A percentile compares a stretch with the other conserved stretches of the same genome.
Evolutionary conservation across 495 filamentous ascomycete species (phyloP).

Genomic region (Haplographium delicatum): DNA sequence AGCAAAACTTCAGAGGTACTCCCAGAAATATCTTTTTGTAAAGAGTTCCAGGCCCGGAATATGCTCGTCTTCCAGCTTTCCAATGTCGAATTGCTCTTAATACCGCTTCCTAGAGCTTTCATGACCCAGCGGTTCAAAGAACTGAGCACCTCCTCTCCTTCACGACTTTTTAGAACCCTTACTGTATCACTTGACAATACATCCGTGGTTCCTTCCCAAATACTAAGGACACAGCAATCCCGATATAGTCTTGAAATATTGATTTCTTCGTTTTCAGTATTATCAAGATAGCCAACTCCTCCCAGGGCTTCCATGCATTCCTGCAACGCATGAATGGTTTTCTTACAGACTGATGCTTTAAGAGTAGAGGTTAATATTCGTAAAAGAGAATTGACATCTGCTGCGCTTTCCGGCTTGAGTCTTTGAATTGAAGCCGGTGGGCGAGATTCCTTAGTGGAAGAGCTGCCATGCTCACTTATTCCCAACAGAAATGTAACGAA

Average conservation of each 20-base stretch:
- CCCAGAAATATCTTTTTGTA: neutral
- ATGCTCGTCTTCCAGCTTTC: neutral
- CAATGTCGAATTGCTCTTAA: neutral
- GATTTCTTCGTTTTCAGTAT: slow-evolving; percentile 49
- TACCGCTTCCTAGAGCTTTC: neutral
- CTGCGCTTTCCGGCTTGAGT: neutral
- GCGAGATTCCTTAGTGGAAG: neutral
- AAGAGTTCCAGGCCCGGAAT: neutral
- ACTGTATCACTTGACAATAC: slow-evolving; percentile 60
- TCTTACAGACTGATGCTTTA: slow-evolving; percentile 58
- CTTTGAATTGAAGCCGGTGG: neutral
- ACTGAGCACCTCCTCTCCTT: slow-evolving; percentile 33
- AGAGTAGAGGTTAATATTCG: slow-evolving; percentile 59
- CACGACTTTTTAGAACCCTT: slow-evolving; percentile 43
- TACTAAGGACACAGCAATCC: slow-evolving; percentile 59
- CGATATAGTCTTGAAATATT: slow-evolving; percentile 62
- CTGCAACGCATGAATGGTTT: slow-evolving; percentile 45
- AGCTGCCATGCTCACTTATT: slow-evolving; percentile 35
- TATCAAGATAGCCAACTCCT: slow-evolving; percentile 71
- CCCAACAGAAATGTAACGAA: slow-evolving; percentile 56
- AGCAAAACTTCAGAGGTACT: neutral
- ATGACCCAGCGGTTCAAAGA: slow-evolving; percentile 31
- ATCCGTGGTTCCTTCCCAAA: slow-evolving; percentile 76
- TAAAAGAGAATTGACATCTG: slow-evolving; percentile 36
- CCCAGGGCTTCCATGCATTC: slow-evolving; percentile 68